phyloP scores from a whole-genome alignment of 1,284 basidiomycete species.

The Ustilago lituana region DNA sequence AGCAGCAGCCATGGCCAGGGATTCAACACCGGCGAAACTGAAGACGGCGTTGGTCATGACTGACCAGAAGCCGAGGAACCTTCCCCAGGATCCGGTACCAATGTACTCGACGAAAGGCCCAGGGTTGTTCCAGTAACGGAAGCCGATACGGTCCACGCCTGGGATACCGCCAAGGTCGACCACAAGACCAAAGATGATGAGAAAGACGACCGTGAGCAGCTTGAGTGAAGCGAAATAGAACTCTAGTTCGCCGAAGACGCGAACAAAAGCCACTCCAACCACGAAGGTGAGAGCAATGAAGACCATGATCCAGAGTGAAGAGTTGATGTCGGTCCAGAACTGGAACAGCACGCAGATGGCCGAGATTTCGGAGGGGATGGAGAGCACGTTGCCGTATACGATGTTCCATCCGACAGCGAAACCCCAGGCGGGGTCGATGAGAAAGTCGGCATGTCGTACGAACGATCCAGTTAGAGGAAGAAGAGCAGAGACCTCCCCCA shows the following conservation, averaged over 20 bases:
- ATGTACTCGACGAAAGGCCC: slow-evolving; percentile 68
- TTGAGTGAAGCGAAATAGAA: slow-evolving; percentile 40
- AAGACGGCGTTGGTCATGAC: slow-evolving; percentile 74
- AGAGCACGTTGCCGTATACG: slow-evolving; percentile 68
- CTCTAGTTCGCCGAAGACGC: slow-evolving; percentile 75
- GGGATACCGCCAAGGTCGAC: slow-evolving; percentile 51
- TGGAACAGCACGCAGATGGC: slow-evolving; percentile 49
- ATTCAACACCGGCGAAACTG: slow-evolving; percentile 83
- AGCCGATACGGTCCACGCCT: slow-evolving; percentile 46
- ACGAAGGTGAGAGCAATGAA: slow-evolving; percentile 69
- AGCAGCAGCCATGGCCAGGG: slow-evolving; percentile 50
- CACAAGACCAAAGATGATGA: slow-evolving; percentile 54
- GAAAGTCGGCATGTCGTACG: slow-evolving; percentile 80
- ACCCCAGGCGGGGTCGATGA: slow-evolving; percentile 80
- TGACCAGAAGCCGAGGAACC: slow-evolving; percentile 66
- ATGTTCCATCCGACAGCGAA: slow-evolving; percentile 74
- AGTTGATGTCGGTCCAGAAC: slow-evolving; percentile 52
- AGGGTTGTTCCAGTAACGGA: slow-evolving; percentile 66
- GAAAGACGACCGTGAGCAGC: slow-evolving; percentile 35
- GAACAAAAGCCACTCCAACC: slow-evolving; percentile 71
- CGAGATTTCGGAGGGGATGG: slow-evolving; percentile 80
- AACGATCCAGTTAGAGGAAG: slow-evolving; percentile 76
- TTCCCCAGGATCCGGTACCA: slow-evolving; percentile 72
- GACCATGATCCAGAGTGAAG: slow-evolving; percentile 69
- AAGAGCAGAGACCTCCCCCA: slow-evolving; percentile 68